phyloP scores from a whole-genome alignment of 225 moss, liverwort and hornwort species.

The Antitrichia curtipendula region DNA sequence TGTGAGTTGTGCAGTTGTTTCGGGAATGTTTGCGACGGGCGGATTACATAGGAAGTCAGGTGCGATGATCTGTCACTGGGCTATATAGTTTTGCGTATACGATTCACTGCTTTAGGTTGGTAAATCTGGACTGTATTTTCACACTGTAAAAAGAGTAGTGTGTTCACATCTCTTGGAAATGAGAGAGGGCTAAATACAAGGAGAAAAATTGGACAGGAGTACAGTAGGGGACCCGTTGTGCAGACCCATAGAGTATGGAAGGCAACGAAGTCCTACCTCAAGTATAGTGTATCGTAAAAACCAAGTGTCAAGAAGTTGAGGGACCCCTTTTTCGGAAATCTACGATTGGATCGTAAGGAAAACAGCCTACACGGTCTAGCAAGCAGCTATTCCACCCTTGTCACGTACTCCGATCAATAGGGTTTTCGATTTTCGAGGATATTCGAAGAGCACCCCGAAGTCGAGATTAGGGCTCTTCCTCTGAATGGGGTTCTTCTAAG shows the following conservation, averaged over 20 bases:
- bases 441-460: background rate
- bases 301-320: background rate
- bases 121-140: background rate
- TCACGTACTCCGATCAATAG: background rate
- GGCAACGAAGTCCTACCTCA: background rate
- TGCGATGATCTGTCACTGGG: background rate
- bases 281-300: background rate
- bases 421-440: background rate
- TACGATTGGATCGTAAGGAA: background rate
- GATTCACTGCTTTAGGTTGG: background rate
- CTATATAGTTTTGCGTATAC: background rate
- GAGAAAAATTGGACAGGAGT: background rate
- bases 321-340: background rate
- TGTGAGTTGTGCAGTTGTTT: conserved; percentile 40
- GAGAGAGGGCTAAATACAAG: background rate
- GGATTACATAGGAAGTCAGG: conserved; percentile 62
- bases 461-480: background rate
- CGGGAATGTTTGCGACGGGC: conserved; percentile 71
- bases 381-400: background rate
- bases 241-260: background rate
- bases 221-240: background rate
- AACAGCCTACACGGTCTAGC: background rate
- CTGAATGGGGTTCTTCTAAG: background rate
- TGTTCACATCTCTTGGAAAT: background rate
- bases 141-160: background rate